Base-by-base conservation (phyloP, 495 filamentous ascomycete species). In the Penicillium bialowiezense region DNA sequence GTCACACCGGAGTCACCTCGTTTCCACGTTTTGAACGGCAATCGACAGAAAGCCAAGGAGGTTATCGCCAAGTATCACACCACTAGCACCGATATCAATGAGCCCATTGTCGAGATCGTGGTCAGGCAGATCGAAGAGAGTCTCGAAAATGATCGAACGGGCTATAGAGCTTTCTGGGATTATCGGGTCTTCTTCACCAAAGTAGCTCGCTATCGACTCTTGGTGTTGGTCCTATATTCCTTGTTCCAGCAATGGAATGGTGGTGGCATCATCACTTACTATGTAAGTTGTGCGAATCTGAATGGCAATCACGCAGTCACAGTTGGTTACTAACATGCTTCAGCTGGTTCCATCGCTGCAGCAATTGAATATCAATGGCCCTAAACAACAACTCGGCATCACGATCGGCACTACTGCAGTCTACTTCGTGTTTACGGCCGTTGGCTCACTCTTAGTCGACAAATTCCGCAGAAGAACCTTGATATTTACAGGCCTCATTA, bases 171-270 rank as follows among this genome's bases (percentile, higher is more conserved):
- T 14, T 63, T 65, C 41, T 74, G 67, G 68, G 67, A 72, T 42
- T 73, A 60, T 44, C 57, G 68, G 5, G 66, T 67, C 4, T 72
- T 75, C 49, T 62, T 70, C 50, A 68, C 58, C 17, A 60, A 62
- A 44, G 45, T 52, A 10, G 65, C 64, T 31, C 61, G 62, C 17
- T 73, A 56, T 43, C 60, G 71, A 35, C 43, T 72, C n/a, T 44
- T 72, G 12, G 65, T 71, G 8, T 41, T 73, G 14, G 40, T 64
- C 19, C 56, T 73, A 13, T 74, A 73, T 56, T 71, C 68, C 0
- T 35, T 72, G 28, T 74, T 74, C 50, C 71, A 74, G 41, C 64
- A 71, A 45, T 73, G 71, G 71, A 73, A 73, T 47, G 68, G 71
- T 9, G 68, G 71, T 15, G 56, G 67, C 17, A 74, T 73, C 17